phyloP scores from a whole-genome alignment of 352 stramenopile species.

The Globisporangium nagaii region DNA sequence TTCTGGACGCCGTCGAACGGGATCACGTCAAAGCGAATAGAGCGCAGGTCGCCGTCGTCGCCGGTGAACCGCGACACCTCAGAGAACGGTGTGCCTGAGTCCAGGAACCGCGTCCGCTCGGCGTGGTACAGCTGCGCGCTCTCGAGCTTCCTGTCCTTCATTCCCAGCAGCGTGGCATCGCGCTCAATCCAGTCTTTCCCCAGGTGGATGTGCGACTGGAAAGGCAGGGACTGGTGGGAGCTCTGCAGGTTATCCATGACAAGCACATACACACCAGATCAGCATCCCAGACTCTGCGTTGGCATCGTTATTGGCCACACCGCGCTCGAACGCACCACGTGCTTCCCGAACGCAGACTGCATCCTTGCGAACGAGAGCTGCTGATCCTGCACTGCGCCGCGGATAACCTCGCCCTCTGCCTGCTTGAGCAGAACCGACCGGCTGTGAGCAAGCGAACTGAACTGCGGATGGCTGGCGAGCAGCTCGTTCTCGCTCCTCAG shows the following conservation, averaged over 20 bases:
- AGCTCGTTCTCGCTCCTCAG: background rate
- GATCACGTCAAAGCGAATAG: too few species aligned
- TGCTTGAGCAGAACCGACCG: background rate
- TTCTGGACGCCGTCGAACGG: background rate
- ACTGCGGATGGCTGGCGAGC: background rate
- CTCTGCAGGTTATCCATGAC: too few species aligned
- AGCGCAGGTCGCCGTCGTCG: too few species aligned
- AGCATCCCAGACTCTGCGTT: too few species aligned
- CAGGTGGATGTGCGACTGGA: constrained; percentile 16
- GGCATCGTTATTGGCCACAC: too few species aligned
- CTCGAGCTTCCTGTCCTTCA: constrained; percentile 30
- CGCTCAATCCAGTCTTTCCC: constrained; percentile 16
- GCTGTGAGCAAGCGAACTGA: background rate
- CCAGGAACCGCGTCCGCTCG: constrained; percentile 30
- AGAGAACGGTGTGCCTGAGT: constrained; percentile 17
- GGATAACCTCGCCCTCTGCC: background rate
- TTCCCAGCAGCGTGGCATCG: constrained; percentile 22
- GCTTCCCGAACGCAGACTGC: background rate
- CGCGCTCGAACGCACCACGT: constrained; percentile 11
- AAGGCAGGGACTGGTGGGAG: too few species aligned
- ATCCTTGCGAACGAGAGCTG: background rate
- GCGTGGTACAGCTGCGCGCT: constrained; percentile 25
- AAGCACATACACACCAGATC: too few species aligned
- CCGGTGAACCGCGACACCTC: too few species aligned
- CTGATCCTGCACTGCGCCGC: background rate